Base-by-base conservation (phyloP, 2,329 filamentous ascomycete species). In the Aspergillus pseudotamarii region DNA sequence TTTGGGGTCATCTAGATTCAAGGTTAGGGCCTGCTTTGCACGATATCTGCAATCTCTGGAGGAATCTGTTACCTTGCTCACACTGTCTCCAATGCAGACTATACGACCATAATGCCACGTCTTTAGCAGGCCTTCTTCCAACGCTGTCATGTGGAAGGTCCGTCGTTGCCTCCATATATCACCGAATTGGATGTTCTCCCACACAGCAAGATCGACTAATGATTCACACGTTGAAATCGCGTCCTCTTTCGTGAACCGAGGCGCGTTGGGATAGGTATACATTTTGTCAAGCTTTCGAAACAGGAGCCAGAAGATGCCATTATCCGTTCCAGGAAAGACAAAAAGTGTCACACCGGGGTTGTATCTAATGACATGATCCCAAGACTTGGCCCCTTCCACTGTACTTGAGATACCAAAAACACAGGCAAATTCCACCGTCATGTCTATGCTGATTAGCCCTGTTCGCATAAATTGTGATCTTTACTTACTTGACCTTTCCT, bases 1-100 rank as follows among this genome's bases (percentile, higher is more conserved):
- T 77, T 78, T 1, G 73, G 71, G 9, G 75, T 75, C 73, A 79
- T 72, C 73, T 75, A 28, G 5, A 57, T 34, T 36, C 51, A 30
- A 41, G 5, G 21, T 59, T 34, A 59, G 46, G 5, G 6, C 3
- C 19, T 28, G 5, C 9, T 14, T 30, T 32, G 26, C 10, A 26
- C 30, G 11, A 19, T 21, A 23, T 11, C 12, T 38, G 10, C 1
- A 10, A 19, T 30, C 10, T 1, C 19, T n/a, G 6, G 12, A 28
- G 3, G 56, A 12, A n/a, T 21, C 38, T 32, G 14, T 50, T 57
- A 73, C 71, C 64, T 74, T 74, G 62, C 73, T 71, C 19, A 71
- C 61, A 34, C 69, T 70, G 58, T 76, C 73, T 3, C 74, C 74
- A 3, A 73, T 34, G 14, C 67, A 63, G 5, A 69, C 67, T 34